Base-by-base conservation (phyloP, 1,284 basidiomycete species). In the Pascua guehoae region DNA sequence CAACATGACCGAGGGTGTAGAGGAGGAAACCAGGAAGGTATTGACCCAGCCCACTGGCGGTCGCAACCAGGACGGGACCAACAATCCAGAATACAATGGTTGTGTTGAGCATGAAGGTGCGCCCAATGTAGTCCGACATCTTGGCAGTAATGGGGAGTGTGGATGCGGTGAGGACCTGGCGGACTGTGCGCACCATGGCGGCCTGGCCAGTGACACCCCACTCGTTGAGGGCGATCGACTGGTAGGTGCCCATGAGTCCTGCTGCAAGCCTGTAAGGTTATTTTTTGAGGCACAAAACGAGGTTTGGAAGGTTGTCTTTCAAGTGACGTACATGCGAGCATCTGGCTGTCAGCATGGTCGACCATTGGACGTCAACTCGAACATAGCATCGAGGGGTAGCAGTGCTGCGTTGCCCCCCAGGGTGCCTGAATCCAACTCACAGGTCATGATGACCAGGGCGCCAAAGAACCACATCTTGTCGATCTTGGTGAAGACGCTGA, bases 81-180 rank as follows among this genome's bases (percentile, higher is more conserved):
- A 79, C 46, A 39, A 75, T 64, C 56, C 77, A 80, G 60, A 77
- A 72, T 14, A 78, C 11, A n/a, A 76, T 64, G 14, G 71, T 70
- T 51, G 72, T 60, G 40, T 65, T 41, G 47, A 80, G 57, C 48
- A 80, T 65, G 51, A 72, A 71, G 32, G 70, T 51, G 10, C 79
- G 73, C 5, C 79, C 79, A 50, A 80, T 77, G 41, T 74, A 66
- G 62, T 79, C 72, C 14, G 66, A 66, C 40, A 77, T 58, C 52
- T 74, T 75, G 43, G 73, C 74, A 46, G 67, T 66, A 10, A 66
- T 64, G 9, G 74, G 74, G 50, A 75, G 71, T 42, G 56, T 66
- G 9, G 70, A 65, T 38, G 70, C 69, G 10, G 71, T 69, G 40
- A 70, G 65, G 53, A 71, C 64, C 10, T 66, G 66, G 24, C 72